These are phyloP conservation scores for Talaromyces funiculosus DNA, from an alignment of 2,329 filamentous ascomycete species.

Conservation along the genomic window DNA sequence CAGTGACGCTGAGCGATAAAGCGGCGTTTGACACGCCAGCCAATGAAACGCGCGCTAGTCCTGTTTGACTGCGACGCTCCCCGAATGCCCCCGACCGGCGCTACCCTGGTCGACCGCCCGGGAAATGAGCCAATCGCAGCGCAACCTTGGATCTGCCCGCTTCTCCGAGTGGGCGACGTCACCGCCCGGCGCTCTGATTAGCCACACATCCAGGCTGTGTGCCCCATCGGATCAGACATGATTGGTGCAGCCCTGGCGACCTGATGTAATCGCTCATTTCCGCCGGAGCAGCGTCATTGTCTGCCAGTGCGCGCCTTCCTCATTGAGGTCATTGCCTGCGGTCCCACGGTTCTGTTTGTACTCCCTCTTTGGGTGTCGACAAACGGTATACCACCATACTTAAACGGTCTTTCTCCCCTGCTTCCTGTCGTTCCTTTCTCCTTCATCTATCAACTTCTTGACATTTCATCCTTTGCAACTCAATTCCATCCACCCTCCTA, in stretches of 20 bases:
- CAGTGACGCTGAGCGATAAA: constrained; percentile 3
- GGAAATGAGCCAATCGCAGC: neutral
- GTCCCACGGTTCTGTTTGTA: neutral
- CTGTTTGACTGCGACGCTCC: constrained; percentile 3
- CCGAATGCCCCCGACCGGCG: constrained; percentile 1
- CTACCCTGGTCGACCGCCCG: neutral
- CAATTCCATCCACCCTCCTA: neutral
- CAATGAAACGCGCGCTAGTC: neutral
- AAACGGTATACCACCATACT: constrained; percentile 4
- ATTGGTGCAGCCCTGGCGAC: neutral
- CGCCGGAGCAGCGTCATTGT: constrained; percentile 7
- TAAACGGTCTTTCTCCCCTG: constrained; percentile 4
- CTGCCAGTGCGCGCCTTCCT: constrained; percentile 2
- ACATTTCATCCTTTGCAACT: neutral
- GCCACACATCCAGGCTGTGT: neutral
- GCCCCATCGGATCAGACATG: neutral
- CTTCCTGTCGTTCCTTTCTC: neutral
- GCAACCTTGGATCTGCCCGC: neutral
- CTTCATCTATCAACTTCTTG: neutral
- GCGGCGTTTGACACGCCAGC: neutral
- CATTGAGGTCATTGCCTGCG: neutral
- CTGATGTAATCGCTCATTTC: constrained; percentile 8
- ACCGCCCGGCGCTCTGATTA: neutral
- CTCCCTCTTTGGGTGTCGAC: neutral
- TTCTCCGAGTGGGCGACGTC: constrained; percentile 11